These are phyloP conservation scores for Wickerhamiella brachini DNA, from an alignment of 805 yeast genomes.

Conservation along the genomic window DNA sequence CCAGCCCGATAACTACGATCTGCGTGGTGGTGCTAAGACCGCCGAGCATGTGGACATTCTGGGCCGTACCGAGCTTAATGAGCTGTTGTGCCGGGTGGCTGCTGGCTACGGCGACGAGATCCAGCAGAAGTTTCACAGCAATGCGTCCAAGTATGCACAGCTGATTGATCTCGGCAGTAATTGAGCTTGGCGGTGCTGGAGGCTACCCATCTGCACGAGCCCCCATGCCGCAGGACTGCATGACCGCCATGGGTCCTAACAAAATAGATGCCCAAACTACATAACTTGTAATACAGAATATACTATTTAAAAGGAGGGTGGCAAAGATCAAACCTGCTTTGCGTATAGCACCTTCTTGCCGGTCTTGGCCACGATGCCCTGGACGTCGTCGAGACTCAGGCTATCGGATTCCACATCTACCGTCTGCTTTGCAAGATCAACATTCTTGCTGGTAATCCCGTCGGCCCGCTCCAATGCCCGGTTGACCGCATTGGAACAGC, in stretches of 20 bases:
- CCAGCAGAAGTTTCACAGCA: slow-evolving; percentile 43
- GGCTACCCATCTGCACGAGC: too few relatives aligned
- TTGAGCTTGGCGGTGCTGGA: too few relatives aligned
- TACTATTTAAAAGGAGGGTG: neutral
- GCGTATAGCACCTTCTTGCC: slow-evolving; percentile 76
- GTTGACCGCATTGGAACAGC: slow-evolving; percentile 79
- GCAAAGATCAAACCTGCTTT: slow-evolving; percentile 20
- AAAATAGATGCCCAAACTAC: neutral
- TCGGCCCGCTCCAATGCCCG: slow-evolving; percentile 55
- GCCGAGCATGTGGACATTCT: slow-evolving; percentile 96
- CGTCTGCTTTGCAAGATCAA: slow-evolving; percentile 66
- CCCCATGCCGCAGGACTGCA: too few relatives aligned
- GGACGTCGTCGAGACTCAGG: slow-evolving; percentile 63
- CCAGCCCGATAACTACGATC: slow-evolving; percentile 86
- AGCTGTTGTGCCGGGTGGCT: slow-evolving; percentile 66
- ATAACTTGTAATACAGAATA: neutral
- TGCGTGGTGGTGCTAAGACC: slow-evolving; percentile 93
- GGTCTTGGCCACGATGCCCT: slow-evolving; percentile 70
- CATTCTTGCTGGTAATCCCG: slow-evolving; percentile 61
- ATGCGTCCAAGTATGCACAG: slow-evolving; percentile 47
- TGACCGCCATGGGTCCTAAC: too few relatives aligned
- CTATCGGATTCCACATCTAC: slow-evolving; percentile 52
- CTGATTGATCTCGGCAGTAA: slow-evolving; percentile 33
- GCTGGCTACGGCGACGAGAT: slow-evolving; percentile 65
- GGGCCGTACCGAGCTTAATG: slow-evolving; percentile 87